Percentiles rank a stretch among this genome's conserved stretches.
Evolutionary conservation across 176 grass and related monocot genomes (phyloP).

Genomic region (Olyra latifolia): DNA sequence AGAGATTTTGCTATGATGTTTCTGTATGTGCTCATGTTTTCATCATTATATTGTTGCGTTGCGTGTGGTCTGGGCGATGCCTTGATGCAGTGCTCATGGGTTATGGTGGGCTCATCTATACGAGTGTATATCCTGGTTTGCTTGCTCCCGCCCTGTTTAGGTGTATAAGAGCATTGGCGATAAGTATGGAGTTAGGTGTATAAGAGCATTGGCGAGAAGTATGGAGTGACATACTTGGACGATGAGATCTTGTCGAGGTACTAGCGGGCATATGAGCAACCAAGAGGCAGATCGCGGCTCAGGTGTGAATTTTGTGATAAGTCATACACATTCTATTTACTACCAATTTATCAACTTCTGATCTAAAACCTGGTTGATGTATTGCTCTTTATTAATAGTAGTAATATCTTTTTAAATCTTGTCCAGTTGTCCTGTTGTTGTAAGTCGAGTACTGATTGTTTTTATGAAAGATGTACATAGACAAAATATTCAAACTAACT

Average conservation of each 20-base stretch:
- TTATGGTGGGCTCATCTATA: background rate
- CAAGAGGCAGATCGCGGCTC: conserved; percentile 77
- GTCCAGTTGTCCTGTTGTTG: too few relatives aligned
- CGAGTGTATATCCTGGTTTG: background rate
- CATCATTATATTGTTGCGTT: background rate
- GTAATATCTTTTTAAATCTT: too few relatives aligned
- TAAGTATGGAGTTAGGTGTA: too few relatives aligned
- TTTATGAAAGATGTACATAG: too few relatives aligned
- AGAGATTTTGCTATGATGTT: too few relatives aligned
- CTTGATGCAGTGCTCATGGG: background rate
- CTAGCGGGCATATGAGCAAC: conserved; percentile 66
- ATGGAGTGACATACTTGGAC: conserved; percentile 70
- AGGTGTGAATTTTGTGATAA: conserved; percentile 46
- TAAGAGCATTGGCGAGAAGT: conserved; percentile 76
- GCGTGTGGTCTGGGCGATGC: background rate
- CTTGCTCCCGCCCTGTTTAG: background rate
- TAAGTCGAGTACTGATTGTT: too few relatives aligned
- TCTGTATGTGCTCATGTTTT: too few relatives aligned
- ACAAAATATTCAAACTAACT: too few relatives aligned
- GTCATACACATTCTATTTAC: background rate
- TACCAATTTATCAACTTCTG: background rate
- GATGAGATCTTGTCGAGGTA: conserved; percentile 72
- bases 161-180: too few relatives aligned
- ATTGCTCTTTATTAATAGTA: background rate
- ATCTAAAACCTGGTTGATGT: background rate